Base-by-base conservation (phyloP, 2,329 filamentous ascomycete genomes). In the Tolypocladium cylindrosporum region DNA sequence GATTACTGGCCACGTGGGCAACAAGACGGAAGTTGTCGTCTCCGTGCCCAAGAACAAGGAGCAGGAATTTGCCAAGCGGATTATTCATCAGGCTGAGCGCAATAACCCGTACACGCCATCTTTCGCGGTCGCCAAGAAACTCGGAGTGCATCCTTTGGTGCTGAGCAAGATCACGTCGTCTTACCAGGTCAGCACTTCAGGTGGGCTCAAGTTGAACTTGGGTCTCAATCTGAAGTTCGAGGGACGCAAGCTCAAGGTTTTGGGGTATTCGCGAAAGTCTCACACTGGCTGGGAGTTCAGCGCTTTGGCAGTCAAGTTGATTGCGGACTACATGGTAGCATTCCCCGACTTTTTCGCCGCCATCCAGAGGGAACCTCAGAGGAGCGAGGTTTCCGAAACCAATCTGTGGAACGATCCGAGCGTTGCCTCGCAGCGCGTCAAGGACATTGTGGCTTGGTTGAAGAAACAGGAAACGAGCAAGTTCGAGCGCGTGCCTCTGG, bases 191-290 rank as follows among this genome's bases (percentile, higher is more conserved):
- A 84, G 85, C 58, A 82, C 75, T 21, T 85, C 93, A 4, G 90
- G 90, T 58, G 91, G 89, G 31, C 78, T 91, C 59, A 89, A 90
- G 65, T 81, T 96, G 61, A 99, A 99, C 66, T 77, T 99, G 31
- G 94, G 94, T 0, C 79, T 99, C 61, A 99, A 99, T 68, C 80
- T 99, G 64, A 99, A 99, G 72, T 99, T 99, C 60, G 94, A 99
- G 70, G 90, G 85, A 2, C 93, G 90, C 75, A 96, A 97, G 74
- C 82, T 92, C 65, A 99, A 99, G 75, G 94, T 99, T 8, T 76
- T 99, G 39, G 94, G 94, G 0, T 99, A 97, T 72, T 96, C 93
- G 31, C 88, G 91, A 65, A 94, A 94, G 68, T 87, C 86, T 4
- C 79, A 85, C 14, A 88, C 85, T 36, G 94, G 95, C 7, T 99